A percentile compares a stretch with the other conserved stretches of the same genome.
These are phyloP conservation scores for Talaromyces sp. DNA, from an alignment of 2,329 filamentous ascomycete genomes.

Conservation along the genomic window DNA sequence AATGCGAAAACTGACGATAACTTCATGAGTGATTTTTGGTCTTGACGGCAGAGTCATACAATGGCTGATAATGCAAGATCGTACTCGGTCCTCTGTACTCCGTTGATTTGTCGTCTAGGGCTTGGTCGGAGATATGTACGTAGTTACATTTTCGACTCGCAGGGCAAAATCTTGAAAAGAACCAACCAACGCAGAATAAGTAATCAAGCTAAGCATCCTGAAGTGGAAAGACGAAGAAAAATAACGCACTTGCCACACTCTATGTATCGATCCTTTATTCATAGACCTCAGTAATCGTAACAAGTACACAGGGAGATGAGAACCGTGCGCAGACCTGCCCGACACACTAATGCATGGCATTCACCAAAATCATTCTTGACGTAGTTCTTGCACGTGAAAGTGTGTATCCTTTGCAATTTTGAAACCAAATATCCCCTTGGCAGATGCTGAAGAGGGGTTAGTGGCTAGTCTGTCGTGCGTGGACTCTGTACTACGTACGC, in stretches of 20 bases:
- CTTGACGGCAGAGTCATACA: not conserved
- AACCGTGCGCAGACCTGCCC: not conserved
- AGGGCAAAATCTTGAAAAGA: not conserved
- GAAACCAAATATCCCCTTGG: not conserved
- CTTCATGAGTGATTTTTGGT: not conserved
- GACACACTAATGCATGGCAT: slow-evolving; percentile 3
- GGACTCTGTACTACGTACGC: not conserved
- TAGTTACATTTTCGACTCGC: not conserved
- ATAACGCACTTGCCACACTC: not conserved
- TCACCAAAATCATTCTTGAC: not conserved
- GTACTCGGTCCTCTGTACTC: not conserved
- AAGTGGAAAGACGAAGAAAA: not conserved
- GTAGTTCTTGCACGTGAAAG: slow-evolving; percentile 4
- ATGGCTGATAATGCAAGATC: not conserved
- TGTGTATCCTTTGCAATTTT: not conserved
- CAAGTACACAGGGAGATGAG: not conserved
- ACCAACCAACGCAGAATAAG: not conserved
- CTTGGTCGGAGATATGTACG: not conserved
- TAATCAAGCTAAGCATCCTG: not conserved
- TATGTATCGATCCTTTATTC: not conserved
- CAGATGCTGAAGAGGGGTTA: not conserved
- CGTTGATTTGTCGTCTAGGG: not conserved
- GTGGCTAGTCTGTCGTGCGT: not conserved
- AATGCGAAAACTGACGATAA: not conserved
- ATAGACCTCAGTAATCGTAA: not conserved